Evolutionary conservation across 441 rosid species (phyloP), one percentile per base, ranked within the genome.

Genomic region (Populus hybrid): DNA sequence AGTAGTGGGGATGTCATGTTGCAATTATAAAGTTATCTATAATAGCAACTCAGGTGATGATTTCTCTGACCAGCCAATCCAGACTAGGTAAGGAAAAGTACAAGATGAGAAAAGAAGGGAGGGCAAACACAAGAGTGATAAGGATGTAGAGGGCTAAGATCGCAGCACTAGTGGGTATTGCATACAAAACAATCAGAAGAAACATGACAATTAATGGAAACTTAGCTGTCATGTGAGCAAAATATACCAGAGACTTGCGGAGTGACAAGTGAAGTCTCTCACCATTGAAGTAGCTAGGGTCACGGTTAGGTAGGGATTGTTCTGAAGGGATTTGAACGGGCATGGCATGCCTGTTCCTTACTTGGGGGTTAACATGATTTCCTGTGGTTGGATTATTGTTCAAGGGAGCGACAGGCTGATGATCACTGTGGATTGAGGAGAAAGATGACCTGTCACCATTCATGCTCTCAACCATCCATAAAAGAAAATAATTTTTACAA

Each of bases 381-480:
- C 85, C 86, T 9, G 38, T 72, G 28, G 82, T 75, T 61, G 73
- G 16, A 75, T 76, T 82, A 71, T 84, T 77, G 57, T 77, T 82
- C 0, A 86, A 77, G 71, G 89, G 76, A 80, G 80, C 75, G 38
- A 67, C 82, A 28, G 86, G 78, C 40, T 83, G 91, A 26, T 83
- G 87, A 78, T 81, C 79, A 42, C 84, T 86, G 18, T 79, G 71
- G 35, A 65, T 64, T 70, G 87, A 83, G 70, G 79, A 69, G 50
- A 72, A 75, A 1, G 90, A 82, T 73, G 87, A 82, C 80, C 93
- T 80, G 71, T 87, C 91, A 38, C 90, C 91, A 35, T 90, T 91
- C 85, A 84, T 81, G 88, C 89, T 88, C 84, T 95, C 98, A 19
- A 95, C 90, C 97, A 95, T 93, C 98, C 98, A 95, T 6, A 95